phyloP scores from a whole-genome alignment of 2,329 filamentous ascomycete genomes.

The Xylaria multiplex region DNA sequence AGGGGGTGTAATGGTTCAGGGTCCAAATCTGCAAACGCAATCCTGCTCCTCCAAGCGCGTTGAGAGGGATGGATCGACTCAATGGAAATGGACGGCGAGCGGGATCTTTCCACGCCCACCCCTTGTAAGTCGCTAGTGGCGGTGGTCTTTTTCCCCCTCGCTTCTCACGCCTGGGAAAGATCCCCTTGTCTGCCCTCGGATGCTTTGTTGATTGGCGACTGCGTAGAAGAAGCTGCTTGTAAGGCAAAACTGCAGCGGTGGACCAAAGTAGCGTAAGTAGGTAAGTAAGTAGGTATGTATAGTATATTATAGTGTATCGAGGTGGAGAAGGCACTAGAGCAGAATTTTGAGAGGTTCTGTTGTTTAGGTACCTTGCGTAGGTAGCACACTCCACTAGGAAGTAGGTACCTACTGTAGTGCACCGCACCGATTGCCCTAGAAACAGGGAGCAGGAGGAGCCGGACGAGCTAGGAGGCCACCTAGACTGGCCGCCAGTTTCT shows the following conservation, averaged over 20 bases:
- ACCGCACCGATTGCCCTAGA: constrained; percentile 16
- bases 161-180: constrained; percentile 3
- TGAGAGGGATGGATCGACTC: constrained; percentile 25
- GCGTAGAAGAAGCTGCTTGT: constrained; percentile 11
- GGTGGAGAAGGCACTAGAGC: neutral
- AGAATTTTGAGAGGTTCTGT: constrained; percentile 13
- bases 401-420: neutral
- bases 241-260: neutral
- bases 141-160: neutral
- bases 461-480: neutral
- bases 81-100: constrained; percentile 26
- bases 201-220: neutral
- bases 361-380: neutral
- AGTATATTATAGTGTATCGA: neutral
- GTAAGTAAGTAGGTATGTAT: neutral
- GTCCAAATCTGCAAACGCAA: constrained; percentile 36
- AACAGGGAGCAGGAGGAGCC: constrained; percentile 26
- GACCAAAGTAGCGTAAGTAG: neutral
- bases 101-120: constrained; percentile 24
- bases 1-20: constrained; percentile 36
- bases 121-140: constrained; percentile 12
- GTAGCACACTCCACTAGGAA: no score
- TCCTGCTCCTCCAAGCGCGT: constrained; percentile 26
- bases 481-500: no score
- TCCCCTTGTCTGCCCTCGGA: neutral